Evolutionary conservation across 345 rosid species (phyloP), one percentile per base, ranked within the genome.

Genomic region (Raphanus raphanistrum): DNA sequence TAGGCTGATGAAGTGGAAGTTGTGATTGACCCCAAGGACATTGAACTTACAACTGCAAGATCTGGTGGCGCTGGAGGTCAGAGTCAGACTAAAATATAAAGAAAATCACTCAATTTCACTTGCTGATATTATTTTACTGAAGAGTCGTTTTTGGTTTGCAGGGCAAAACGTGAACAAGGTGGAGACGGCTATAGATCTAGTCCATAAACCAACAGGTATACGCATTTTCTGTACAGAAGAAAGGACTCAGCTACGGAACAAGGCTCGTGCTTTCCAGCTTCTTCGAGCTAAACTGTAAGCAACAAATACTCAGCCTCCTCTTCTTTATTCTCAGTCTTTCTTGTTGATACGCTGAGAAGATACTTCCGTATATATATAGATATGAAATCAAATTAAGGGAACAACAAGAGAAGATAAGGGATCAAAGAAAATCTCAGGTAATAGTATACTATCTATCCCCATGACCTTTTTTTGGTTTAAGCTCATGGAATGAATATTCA

Each of bases 51-150:
- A 62, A 87, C 98, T 45, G 93, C 99, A 66, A 88, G 98, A 86
- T 86, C 99, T 59, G 99, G 99, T 62, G 99, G 99, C 26, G 97
- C 97, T 83, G 99, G 98, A 87, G 98, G 97, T 92, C 84, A 80
- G 76, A n/a, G 97, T 92, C 84, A 21, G 70, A 16, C 75, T 63
- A n/a, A 17, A 28, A 65, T 25, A 38, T 58, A 64, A 36, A 31
- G 3, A 17, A 27, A 21, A 17, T 62, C 16, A 55, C 26, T 69
- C 59, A 11, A 28, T 36, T 63, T 75, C 63, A 57, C 60, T 41
- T 17, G 33, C 66, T 61, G 35, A 27, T 33, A 75, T 26, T 1
- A 8, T 4, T 4, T 1, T 38, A 57, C 75, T 80, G 62, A 41
- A 55, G 54, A 70, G 70, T 16, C 45, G 35, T 70, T 6, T 32